Evolutionary conservation across 78 protist genomes (phyloP), one percentile per base, ranked within the genome.

Genomic region (Capsaspora owczarzaki): DNA sequence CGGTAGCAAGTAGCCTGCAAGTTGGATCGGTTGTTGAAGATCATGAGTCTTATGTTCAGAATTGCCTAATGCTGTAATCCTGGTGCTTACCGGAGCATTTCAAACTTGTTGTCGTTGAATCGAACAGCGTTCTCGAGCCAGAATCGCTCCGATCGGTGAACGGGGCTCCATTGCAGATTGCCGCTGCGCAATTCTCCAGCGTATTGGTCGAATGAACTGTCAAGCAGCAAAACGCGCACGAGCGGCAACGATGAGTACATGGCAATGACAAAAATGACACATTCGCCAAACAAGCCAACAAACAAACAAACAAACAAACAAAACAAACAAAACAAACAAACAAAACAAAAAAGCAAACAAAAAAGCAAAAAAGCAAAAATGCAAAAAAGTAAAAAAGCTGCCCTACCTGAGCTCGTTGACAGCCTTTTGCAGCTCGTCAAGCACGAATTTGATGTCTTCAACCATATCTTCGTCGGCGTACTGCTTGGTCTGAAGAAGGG

Each of bases 131-230:
- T 93, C 56, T 95, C 93, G 35, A 60, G 40, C 98, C 98, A 96
- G 82, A 96, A 95, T n/a, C 82, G 63, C 72, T 86, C 91, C 25
- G 90, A 77, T 42, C 83, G 88, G 87, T 96, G 98, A 20, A 82
- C 86, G 56, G 97, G 95, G 41, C 92, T 70, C 98, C 98, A 95
- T 71, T 85, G 88, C 43, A 96, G 83, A 31, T 46, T 76, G 31
- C 93, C 88, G 16, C 95, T 42, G 33, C 23, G 35, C 23, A 88
- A 42, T 49, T 93, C 97, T 37, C 69, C 43, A 35, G 76, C 78
- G 87, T 94, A 92, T 72, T 61, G 53, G 71, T 91, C 84, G n/a
- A 84, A 82, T 42, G 89, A 76, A 69, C 90, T 90, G 75, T 23
- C 27, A 47, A 33, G 8, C 56, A 19, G 83, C 82, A 1, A 72